These are phyloP conservation scores for Rauvolfia tetraphylla DNA, from an alignment of 257 asterid species.

Conservation along the genomic window DNA sequence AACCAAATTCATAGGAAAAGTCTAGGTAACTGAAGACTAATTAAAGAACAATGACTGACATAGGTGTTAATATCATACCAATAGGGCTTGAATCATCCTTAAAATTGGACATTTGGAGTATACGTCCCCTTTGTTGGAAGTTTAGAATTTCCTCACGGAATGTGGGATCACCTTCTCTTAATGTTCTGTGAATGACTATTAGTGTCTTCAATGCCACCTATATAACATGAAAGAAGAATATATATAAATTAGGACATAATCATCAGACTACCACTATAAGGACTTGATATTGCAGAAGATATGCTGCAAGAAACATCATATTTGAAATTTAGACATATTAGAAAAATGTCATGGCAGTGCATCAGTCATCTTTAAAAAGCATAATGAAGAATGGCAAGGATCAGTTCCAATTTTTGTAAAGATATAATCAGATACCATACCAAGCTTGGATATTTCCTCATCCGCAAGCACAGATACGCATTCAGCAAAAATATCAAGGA, in stretches of 20 bases:
- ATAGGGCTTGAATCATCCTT: constrained; percentile 93
- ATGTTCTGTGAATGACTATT: constrained; percentile 72
- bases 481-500: not conserved
- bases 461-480: not conserved
- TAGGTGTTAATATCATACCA: constrained; percentile 35
- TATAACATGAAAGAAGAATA: constrained; percentile 8
- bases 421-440: not conserved
- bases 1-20: not conserved
- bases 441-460: not conserved
- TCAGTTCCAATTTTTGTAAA: not conserved
- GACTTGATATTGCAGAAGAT: not conserved
- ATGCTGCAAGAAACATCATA: not conserved
- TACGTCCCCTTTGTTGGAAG: constrained; percentile 77
- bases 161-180: constrained; percentile 93
- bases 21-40: not conserved
- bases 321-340: not conserved
- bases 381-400: not conserved
- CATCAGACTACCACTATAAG: not conserved
- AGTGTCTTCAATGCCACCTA: constrained; percentile 91
- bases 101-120: constrained; percentile 85
- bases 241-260: not conserved
- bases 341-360: not conserved
- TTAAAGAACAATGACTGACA: constrained; percentile 1
- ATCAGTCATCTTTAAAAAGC: not conserved
- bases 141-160: constrained; percentile 80